Percentiles rank a stretch among this genome's conserved stretches.
phyloP scores from a whole-genome alignment of 306 rosid species.

The Aeschynomene evenia region DNA sequence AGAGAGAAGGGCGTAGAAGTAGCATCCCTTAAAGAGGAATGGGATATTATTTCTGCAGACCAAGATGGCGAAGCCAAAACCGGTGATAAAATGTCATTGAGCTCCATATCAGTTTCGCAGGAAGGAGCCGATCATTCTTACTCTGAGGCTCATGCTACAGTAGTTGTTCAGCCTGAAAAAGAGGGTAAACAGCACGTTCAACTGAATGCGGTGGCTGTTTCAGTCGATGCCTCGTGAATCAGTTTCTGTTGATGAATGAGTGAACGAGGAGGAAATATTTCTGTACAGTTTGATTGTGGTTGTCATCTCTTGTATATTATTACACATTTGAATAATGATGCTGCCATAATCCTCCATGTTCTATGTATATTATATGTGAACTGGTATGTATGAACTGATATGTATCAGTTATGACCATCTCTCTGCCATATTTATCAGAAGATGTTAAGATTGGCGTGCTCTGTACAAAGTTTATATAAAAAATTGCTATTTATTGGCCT shows the following conservation, averaged over 20 bases:
- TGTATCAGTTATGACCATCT: not conserved
- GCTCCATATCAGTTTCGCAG: constrained; percentile 51
- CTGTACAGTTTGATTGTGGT: constrained; percentile 21
- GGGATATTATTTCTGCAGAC: constrained; percentile 76
- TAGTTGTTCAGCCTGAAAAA: constrained; percentile 53
- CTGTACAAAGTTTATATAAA: constrained; percentile 12
- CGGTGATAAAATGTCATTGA: constrained; percentile 41
- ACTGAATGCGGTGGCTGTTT: constrained; percentile 67
- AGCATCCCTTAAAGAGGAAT: constrained; percentile 84
- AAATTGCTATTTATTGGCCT: not conserved
- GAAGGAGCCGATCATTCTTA: constrained; percentile 46
- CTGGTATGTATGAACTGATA: not conserved
- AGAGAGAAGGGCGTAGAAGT: constrained; percentile 63
- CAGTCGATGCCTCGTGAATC: constrained; percentile 59
- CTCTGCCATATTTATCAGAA: constrained; percentile 10
- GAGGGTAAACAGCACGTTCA: constrained; percentile 71
- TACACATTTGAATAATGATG: constrained; percentile 20
- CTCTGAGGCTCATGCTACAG: constrained; percentile 56
- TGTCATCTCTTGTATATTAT: constrained; percentile 29
- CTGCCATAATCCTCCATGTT: constrained; percentile 20
- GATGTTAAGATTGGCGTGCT: not conserved
- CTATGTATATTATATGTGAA: constrained; percentile 10
- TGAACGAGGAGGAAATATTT: constrained; percentile 1
- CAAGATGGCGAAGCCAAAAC: constrained; percentile 33
- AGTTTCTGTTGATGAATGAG: constrained; percentile 7